A percentile compares a stretch with the other conserved stretches of the same genome.
These are phyloP conservation scores for Spizellomyces sp. DNA, from an alignment of 192 early-diverging fungal genomes.

Conservation along the genomic window DNA sequence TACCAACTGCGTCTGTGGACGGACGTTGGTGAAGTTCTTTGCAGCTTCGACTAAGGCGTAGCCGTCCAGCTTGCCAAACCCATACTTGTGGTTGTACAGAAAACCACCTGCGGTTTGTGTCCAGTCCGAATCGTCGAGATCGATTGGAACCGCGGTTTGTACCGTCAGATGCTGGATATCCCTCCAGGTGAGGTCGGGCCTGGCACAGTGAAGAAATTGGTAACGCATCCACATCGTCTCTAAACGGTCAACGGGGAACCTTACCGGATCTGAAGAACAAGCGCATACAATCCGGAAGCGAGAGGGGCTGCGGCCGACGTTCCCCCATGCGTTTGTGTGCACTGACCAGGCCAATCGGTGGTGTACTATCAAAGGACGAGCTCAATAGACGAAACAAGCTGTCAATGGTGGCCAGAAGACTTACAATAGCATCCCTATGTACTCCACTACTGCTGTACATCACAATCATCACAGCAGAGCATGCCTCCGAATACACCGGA, in stretches of 20 bases:
- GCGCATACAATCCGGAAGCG: constrained; percentile 85
- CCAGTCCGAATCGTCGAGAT: constrained; percentile 76
- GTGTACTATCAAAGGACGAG: constrained; percentile 61
- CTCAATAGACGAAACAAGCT: neutral
- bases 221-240: neutral
- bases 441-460: constrained; percentile 79
- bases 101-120: constrained; percentile 65
- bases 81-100: constrained; percentile 88
- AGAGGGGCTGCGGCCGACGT: constrained; percentile 96
- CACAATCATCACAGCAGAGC: constrained; percentile 84
- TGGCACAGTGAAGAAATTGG: constrained; percentile 23
- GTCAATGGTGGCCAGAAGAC: constrained; percentile 10
- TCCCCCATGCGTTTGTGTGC: constrained; percentile 82
- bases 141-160: constrained; percentile 73
- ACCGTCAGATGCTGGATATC: constrained; percentile 90
- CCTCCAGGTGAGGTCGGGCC: constrained; percentile 95
- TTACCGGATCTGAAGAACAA: constrained; percentile 68
- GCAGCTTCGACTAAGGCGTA: constrained; percentile 79
- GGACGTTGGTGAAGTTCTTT: constrained; percentile 63
- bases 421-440: constrained; percentile 72
- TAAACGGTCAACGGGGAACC: neutral
- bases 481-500: constrained; percentile 85
- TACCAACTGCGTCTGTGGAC: constrained; percentile 64
- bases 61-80: constrained; percentile 90
- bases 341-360: constrained; percentile 78